Evolutionary conservation across 768 basidiomycete species (phyloP).

Genomic region (Chalciporus piperatus): DNA sequence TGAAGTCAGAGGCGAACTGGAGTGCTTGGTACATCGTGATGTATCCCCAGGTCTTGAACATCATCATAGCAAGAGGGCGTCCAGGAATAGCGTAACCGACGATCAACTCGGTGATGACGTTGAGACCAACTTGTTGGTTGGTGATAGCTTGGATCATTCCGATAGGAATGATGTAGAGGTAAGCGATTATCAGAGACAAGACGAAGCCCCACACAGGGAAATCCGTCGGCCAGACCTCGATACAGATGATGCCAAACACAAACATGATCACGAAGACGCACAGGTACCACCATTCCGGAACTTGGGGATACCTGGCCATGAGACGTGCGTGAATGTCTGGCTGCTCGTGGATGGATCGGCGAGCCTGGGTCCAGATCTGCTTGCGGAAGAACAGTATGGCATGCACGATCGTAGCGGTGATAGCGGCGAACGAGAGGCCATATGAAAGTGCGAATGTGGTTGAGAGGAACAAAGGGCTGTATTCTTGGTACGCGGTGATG

Average conservation of each 20-base stretch:
- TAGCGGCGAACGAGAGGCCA: conserved; percentile 41
- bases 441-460: conserved; percentile 58
- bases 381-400: conserved; percentile 54
- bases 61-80: conserved; percentile 73
- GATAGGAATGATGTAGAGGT: conserved; percentile 72
- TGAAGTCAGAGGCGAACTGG: conserved; percentile 71
- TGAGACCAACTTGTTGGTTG: conserved; percentile 69
- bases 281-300: conserved; percentile 63
- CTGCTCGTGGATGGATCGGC: conserved; percentile 49
- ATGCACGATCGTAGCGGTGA: conserved; percentile 41
- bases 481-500: conserved; percentile 32
- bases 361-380: conserved; percentile 52
- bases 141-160: conserved; percentile 79
- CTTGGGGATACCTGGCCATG: conserved; percentile 55
- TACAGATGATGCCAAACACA: conserved; percentile 57
- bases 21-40: conserved; percentile 64
- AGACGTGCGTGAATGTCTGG: conserved; percentile 61
- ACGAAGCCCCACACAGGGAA: conserved; percentile 45
- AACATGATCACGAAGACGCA: conserved; percentile 47
- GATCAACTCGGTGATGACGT: conserved; percentile 73
- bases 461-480: conserved; percentile 41
- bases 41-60: conserved; percentile 73
- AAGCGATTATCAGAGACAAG: conserved; percentile 41
- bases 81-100: conserved; percentile 58
- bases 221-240: conserved; percentile 62